Percentiles rank a stretch among this genome's conserved stretches.
Evolutionary conservation across 2,329 filamentous ascomycete species (phyloP).

Genomic region (Phyllosticta ampelicida): DNA sequence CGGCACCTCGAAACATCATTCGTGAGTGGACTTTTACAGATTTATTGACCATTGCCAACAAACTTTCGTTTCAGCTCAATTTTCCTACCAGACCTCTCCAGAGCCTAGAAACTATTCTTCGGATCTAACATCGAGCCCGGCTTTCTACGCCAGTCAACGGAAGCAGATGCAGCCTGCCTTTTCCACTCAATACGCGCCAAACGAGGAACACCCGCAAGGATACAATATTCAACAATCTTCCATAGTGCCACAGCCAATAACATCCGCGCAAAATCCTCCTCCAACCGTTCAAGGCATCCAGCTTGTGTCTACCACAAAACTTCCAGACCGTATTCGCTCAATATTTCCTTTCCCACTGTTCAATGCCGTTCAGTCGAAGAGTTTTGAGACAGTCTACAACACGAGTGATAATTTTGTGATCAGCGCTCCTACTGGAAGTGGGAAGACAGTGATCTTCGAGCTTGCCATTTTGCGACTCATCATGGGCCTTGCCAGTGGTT

Average conservation of each 20-base stretch:
- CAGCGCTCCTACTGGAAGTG: conserved; percentile 73
- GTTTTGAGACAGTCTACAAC: conserved; percentile 55
- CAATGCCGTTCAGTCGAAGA: conserved; percentile 75
- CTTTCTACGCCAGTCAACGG: conserved; percentile 27
- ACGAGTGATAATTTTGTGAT: conserved; percentile 68
- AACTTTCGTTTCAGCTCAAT: conserved; percentile 10
- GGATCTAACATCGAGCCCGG: conserved; percentile 30
- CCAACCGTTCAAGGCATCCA: conserved; percentile 48
- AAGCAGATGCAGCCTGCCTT: conserved; percentile 10
- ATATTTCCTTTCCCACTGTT: conserved; percentile 66
- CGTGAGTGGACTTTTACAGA: neutral
- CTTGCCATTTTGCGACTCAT: conserved; percentile 68
- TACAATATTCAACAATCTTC: neutral
- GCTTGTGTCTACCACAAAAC: conserved; percentile 46
- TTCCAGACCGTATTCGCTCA: conserved; percentile 59
- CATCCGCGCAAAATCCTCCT: neutral
- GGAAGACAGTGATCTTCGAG: conserved; percentile 74
- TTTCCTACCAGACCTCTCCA: conserved; percentile 15
- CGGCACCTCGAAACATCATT: neutral
- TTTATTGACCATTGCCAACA: neutral
- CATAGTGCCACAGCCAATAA: neutral
- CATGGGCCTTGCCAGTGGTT: conserved; percentile 40
- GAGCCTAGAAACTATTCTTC: conserved; percentile 21
- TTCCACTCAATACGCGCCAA: neutral
- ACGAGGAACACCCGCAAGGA: neutral